Evolutionary conservation across 768 basidiomycete species (phyloP), one percentile per base, ranked within the genome.

Genomic region (Serendipita sp.): DNA sequence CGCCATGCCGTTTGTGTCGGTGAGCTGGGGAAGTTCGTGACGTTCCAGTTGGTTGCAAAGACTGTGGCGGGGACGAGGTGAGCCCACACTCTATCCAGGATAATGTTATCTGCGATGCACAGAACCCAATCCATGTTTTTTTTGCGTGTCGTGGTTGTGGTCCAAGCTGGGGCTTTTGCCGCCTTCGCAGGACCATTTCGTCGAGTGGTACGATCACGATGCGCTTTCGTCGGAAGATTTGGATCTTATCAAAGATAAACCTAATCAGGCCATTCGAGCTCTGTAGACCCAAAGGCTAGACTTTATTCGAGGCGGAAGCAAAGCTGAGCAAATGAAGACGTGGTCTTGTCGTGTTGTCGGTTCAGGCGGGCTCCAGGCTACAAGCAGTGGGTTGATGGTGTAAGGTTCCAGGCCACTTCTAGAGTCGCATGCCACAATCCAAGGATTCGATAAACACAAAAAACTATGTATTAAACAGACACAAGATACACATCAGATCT

Each of bases 61-160:
- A 44, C 13, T 50, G 42, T 45, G 9, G 64, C 68, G 14, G 92
- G 94, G 56, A 92, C 76, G 65, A 90, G 71, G 60, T 76, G 77
- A 2, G 89, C 83, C 80, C 86, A 97, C n/a, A 84, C 71, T 51
- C 74, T 75, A 81, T 97, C 94, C 67, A 96, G 77, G 51, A 88
- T 28, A 69, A 78, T 79, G 33, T 85, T 79, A 75, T 97, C 92
- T 43, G 78, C 77, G 65, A 85, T 50, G 65, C 76, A 64, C 56
- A 97, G 82, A n/a, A 93, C 75, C 71, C 89, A 71, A 76, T 97
- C 94, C 94, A 97, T 97, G 9, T 26, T 34, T 45, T 64, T 38
- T 42, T 38, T 42, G 41, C 16, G 69, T n/a, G 41, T 14, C 43
- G 14, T 17, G 34, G 50, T 41, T 20, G 51, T 65, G 67, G 33